These are phyloP conservation scores for Chaetothyriales sp. DNA, from an alignment of 2,329 filamentous ascomycete species.

Conservation along the genomic window DNA sequence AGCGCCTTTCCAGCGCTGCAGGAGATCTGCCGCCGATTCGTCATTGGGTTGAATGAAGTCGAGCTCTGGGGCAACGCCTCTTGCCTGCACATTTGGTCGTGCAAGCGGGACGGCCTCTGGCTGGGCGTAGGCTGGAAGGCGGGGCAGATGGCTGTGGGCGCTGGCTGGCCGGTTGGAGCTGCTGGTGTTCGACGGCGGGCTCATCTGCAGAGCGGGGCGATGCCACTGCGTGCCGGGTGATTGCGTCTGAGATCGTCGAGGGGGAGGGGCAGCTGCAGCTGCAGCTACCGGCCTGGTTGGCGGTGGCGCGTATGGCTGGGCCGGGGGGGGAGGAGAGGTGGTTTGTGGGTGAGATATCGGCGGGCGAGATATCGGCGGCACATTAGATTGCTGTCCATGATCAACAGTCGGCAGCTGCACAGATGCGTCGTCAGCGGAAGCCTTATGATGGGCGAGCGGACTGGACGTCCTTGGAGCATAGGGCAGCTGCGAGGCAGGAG, in stretches of 20 bases:
- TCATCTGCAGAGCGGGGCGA: constrained; percentile 30
- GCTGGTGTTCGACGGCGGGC: too few relatives aligned
- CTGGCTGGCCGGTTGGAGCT: constrained; percentile 36
- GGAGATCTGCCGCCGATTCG: constrained; percentile 51
- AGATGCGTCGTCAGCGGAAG: constrained; percentile 8
- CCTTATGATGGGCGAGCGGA: constrained; percentile 41
- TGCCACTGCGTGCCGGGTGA: constrained; percentile 44
- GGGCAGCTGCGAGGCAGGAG: constrained; percentile 26
- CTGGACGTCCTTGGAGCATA: constrained; percentile 54
- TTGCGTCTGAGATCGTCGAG: constrained; percentile 42
- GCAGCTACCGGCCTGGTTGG: constrained; percentile 20
- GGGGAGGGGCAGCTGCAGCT: constrained; percentile 21
- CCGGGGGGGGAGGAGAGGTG: constrained; percentile 19
- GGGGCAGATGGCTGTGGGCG: constrained; percentile 34
- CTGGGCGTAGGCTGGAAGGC: constrained; percentile 7
- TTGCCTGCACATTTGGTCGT: constrained; percentile 22
- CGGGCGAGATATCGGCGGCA: constrained; percentile 2
- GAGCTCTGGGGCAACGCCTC: constrained; percentile 36
- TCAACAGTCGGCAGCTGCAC: neutral
- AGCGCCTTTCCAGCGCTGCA: constrained; percentile 81
- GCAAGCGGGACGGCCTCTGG: constrained; percentile 21
- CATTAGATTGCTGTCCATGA: constrained; percentile 4
- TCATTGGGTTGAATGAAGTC: constrained; percentile 44
- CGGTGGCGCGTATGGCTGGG: constrained; percentile 23
- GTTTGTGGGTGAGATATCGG: constrained; percentile 3